Percentiles rank a stretch among this genome's conserved stretches.
Evolutionary conservation across 495 filamentous ascomycete species (phyloP).

Genomic region (Lasiosphaeris hirsuta): DNA sequence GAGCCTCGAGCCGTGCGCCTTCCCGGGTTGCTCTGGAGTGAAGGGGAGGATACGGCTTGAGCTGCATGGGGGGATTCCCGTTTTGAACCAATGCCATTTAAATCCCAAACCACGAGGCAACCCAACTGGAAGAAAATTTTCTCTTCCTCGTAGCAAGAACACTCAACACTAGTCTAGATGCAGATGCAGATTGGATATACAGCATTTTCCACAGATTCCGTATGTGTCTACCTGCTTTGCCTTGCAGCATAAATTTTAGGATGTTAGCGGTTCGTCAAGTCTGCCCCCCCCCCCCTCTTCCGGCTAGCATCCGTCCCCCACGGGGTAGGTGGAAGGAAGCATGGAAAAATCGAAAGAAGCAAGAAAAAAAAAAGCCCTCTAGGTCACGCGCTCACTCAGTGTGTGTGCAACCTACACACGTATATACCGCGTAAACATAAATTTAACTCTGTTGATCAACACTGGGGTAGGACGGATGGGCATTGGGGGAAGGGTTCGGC

Average conservation of each 20-base stretch:
- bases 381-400: conserved; percentile 2
- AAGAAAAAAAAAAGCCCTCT: conserved; percentile 1
- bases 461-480: not conserved
- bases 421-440: not conserved
- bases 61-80: too few species aligned
- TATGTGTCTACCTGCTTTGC: not conserved
- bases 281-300: not conserved
- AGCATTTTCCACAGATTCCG: not conserved
- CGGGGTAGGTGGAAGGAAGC: not conserved
- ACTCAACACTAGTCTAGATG: too few species aligned
- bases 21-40: not conserved
- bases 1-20: not conserved
- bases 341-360: not conserved
- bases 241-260: not conserved
- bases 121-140: not conserved
- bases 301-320: too few species aligned
- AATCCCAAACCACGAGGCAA: not conserved
- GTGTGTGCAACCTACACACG: not conserved
- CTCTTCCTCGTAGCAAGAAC: not conserved
- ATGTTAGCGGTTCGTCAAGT: not conserved
- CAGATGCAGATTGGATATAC: conserved; percentile 1
- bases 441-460: conserved; percentile 2
- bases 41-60: not conserved
- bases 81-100: not conserved
- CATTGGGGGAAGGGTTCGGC: not conserved